Evolutionary conservation across 371 early-diverging fungal genomes (phyloP).

Genomic region (Apophysomyces elegans): DNA sequence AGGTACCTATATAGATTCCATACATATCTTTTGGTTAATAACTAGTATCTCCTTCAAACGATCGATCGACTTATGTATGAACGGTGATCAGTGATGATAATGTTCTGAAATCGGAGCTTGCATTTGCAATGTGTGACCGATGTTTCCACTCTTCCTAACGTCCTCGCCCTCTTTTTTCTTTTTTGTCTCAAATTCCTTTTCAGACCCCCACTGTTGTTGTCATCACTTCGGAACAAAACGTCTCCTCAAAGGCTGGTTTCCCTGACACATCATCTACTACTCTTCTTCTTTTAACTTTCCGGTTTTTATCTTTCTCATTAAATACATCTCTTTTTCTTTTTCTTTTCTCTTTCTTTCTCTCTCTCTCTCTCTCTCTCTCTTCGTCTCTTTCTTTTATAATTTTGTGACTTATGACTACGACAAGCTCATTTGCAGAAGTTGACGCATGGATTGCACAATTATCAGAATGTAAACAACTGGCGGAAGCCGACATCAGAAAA

Average conservation of each 20-base stretch:
- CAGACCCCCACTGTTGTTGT: neutral
- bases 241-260: neutral
- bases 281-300: neutral
- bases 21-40: too few relatives aligned
- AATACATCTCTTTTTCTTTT: conserved; percentile 11
- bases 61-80: too few relatives aligned
- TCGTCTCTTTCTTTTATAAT: conserved; percentile 6
- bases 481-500: conserved; percentile 92
- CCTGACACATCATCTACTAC: neutral
- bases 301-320: neutral
- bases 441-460: conserved; percentile 93
- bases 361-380: neutral
- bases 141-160: neutral
- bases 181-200: neutral
- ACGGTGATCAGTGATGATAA: too few relatives aligned
- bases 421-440: conserved; percentile 54
- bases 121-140: too few relatives aligned
- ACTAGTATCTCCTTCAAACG: too few relatives aligned
- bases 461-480: conserved; percentile 88
- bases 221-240: conserved; percentile 1
- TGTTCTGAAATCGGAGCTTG: too few relatives aligned
- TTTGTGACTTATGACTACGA: conserved; percentile 39
- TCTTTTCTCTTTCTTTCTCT: neutral
- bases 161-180: neutral
- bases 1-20: too few relatives aligned